Percentiles rank a stretch among this genome's conserved stretches.
These are phyloP conservation scores for Nitzschia inconspicua DNA, from an alignment of 108 stramenopile genomes.

Conservation along the genomic window DNA sequence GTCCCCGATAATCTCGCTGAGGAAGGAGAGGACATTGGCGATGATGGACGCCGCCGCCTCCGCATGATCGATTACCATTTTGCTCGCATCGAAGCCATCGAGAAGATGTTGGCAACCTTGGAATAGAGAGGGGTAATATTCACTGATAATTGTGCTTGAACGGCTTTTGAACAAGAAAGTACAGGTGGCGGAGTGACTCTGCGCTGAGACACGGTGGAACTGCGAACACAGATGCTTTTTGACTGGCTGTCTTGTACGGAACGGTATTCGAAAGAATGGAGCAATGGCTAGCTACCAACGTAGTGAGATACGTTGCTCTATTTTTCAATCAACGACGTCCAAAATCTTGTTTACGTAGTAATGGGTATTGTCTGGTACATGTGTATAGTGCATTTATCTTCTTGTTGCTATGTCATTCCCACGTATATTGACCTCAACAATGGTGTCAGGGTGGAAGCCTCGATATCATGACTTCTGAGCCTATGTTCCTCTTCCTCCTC, in stretches of 20 bases:
- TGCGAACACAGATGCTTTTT: too few species aligned
- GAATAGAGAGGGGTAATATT: background rate
- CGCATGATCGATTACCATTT: background rate
- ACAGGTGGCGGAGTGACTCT: too few species aligned
- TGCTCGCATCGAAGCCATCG: constrained; percentile 1
- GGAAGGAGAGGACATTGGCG: background rate
- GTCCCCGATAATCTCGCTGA: background rate
- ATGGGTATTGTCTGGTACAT: too few species aligned
- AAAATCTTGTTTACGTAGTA: too few species aligned
- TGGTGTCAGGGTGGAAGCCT: background rate
- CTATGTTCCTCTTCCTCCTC: constrained; percentile 19
- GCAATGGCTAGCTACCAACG: too few species aligned
- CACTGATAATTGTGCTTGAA: background rate
- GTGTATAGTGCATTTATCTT: too few species aligned
- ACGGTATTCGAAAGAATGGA: too few species aligned
- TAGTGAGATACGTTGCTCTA: too few species aligned
- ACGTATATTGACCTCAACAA: constrained; percentile 6
- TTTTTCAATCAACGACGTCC: too few species aligned
- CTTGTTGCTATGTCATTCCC: background rate
- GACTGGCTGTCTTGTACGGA: too few species aligned
- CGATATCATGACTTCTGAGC: background rate
- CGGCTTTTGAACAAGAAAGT: too few species aligned
- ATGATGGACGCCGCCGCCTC: background rate
- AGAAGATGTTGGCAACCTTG: background rate
- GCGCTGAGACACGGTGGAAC: too few species aligned